Evolutionary conservation across 306 rosid genomes (phyloP), one percentile per base, ranked within the genome.

Genomic region (Trifolium subterraneum): DNA sequence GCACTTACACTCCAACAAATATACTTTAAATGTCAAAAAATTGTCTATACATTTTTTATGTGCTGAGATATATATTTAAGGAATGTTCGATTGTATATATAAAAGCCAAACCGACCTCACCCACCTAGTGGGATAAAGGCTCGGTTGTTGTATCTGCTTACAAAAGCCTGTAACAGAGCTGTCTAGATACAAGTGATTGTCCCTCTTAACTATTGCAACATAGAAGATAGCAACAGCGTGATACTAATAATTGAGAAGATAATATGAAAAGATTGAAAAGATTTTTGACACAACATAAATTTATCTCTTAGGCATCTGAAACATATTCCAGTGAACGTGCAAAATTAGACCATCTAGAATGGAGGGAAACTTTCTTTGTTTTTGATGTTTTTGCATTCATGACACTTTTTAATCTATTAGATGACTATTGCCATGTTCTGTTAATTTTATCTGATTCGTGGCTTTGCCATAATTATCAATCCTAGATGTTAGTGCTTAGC

Each of bases 401-500:
- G 45, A 50, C 69, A 70, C 47, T 58, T 68, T 73, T 68, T 73
- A 23, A 67, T 79, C 16, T 22, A 47, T 35, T 72, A 29, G 71
- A 60, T 73, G 25, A 48, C 35, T 55, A 20, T 56, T 22, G 68
- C 67, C 52, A 29, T 55, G 13, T 60, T 29, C 51, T 55, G 35
- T 29, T 59, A 35, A 64, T 78, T 45, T 25, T 45, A 25, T 10
- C 59, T 44, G 31, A 29, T 51, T 11, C 39, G 58, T 71, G 71
- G 52, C 25, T 33, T 41, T 44, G 13, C 51, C 3, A 36, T 38
- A 35, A 38, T 8, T 54, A 10, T 58, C 51, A 15, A 36, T 38
- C 14, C 10, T 3, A 36, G 6, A 20, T 54, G 35, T 18, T 14
- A 39, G 66, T 55, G 56, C 75, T 52, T 6, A 38, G 39, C 35